Evolutionary conservation across 768 basidiomycete species (phyloP), one percentile per base, ranked within the genome.

Genomic region (Suillus hirtellus): DNA sequence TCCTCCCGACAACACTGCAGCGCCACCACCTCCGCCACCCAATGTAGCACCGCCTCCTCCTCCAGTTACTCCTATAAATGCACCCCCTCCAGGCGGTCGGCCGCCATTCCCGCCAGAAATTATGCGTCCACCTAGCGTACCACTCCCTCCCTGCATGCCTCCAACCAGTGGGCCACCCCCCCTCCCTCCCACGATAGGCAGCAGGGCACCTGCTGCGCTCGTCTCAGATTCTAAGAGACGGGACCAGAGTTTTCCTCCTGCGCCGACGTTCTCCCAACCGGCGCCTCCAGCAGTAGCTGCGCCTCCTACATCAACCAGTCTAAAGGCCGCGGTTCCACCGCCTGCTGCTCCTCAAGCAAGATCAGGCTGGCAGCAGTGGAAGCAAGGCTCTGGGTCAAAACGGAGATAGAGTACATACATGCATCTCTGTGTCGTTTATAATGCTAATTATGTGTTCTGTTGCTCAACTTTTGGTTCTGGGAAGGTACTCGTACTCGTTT

Each of bases 311-410:
- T 50, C 64, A 44, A 31, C 65, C 6, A 67, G 64, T 14, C 15
- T 67, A 44, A 66, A 44, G 62, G 64, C 64, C 24, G 43, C 67
- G 3, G 66, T 66, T n/a, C 69, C 72, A 1, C 60, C 66, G n/a
- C 69, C 70, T 19, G 66, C 75, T 38, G 58, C 21, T 34, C 63
- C 50, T 21, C 67, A 70, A 8, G 21, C 54, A 24, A 74, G 77
- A 54, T 80, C 82, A 27, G 83, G 80, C 46, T 88, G 87, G 87
- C 85, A 87, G 71, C 82, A 86, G 61, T 88, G 76, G 71, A 74
- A 73, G 42, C 71, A 71, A 61, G 70, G 66, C 54, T 67, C 34
- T 14, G 60, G 55, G 8, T 63, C 64, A 14, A 69, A 54, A 59
- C 73, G 68, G 59, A 70, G 53, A 60, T 76, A 64, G 46, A 60